These are phyloP conservation scores for Phaeophleospora eucalypticola DNA, from an alignment of 2,329 filamentous ascomycete genomes.

Conservation along the genomic window DNA sequence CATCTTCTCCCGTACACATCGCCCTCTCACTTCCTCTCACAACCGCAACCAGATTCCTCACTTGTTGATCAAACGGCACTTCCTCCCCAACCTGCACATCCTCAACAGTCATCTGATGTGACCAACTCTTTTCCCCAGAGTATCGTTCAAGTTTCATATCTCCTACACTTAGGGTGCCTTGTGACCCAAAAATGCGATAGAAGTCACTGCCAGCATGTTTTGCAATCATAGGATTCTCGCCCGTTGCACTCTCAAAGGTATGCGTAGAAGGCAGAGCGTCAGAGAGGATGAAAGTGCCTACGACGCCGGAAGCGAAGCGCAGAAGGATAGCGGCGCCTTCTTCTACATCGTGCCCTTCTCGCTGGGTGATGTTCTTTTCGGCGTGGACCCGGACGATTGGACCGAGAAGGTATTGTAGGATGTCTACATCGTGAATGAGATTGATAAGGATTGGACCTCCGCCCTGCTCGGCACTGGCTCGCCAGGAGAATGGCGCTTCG, in stretches of 20 bases:
- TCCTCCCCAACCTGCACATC: constrained; percentile 30
- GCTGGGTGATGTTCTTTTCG: constrained; percentile 43
- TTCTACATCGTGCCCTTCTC: constrained; percentile 49
- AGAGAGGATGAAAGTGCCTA: constrained; percentile 55
- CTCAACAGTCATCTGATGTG: constrained; percentile 34
- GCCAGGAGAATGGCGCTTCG: constrained; percentile 47
- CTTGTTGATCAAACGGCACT: constrained; percentile 52
- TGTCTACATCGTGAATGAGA: constrained; percentile 58
- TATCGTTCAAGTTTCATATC: constrained; percentile 51
- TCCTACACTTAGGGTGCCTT: constrained; percentile 51
- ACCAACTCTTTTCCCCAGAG: constrained; percentile 42
- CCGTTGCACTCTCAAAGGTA: constrained; percentile 55
- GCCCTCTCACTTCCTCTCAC: constrained; percentile 41
- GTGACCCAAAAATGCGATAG: constrained; percentile 54
- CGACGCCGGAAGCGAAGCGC: constrained; percentile 51
- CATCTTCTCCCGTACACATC: constrained; percentile 48
- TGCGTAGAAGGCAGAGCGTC: constrained; percentile 52
- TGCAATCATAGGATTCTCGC: constrained; percentile 53
- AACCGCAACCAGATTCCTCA: constrained; percentile 50
- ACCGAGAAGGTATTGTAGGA: constrained; percentile 55
- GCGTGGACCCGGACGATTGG: constrained; percentile 51
- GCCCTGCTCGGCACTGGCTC: constrained; percentile 39
- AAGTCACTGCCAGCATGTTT: constrained; percentile 38
- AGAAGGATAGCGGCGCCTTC: constrained; percentile 55
- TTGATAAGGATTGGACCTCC: constrained; percentile 54